phyloP scores from a whole-genome alignment of 148 eudicot genomes.

The Nyssa sinensis region DNA sequence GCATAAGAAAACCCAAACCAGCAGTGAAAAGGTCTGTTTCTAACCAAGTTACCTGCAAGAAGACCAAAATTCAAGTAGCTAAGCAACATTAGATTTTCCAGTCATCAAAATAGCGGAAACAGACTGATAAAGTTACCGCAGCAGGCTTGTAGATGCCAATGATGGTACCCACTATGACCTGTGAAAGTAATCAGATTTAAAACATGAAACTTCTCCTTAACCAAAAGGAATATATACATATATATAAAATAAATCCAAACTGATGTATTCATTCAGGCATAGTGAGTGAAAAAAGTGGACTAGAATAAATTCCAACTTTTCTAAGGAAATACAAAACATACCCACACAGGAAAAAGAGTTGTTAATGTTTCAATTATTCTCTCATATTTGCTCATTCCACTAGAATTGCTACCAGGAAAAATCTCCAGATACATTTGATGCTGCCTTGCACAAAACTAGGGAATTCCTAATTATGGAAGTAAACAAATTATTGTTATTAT shows the following conservation, averaged over 20 bases:
- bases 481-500: conserved; percentile 1
- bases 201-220: neutral
- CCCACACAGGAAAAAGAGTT: conserved; percentile 97
- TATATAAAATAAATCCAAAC: neutral
- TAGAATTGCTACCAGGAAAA: conserved; percentile 44
- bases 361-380: conserved; percentile 87
- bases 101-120: neutral
- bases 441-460: conserved; percentile 66
- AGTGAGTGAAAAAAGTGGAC: neutral
- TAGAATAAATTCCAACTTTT: conserved; percentile 3
- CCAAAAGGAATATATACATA: neutral
- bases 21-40: conserved; percentile 89
- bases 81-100: neutral
- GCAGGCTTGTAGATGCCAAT: conserved; percentile 94
- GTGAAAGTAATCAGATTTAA: conserved; percentile 22
- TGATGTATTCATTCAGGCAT: neutral
- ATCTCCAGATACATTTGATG: conserved; percentile 78
- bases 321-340: conserved; percentile 33
- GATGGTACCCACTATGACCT: conserved; percentile 84
- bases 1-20: conserved; percentile 99
- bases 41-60: conserved; percentile 90
- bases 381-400: conserved; percentile 71
- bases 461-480: conserved; percentile 48
- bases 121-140: conserved; percentile 45
- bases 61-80: conserved; percentile 8